Percentiles rank a stretch among this genome's conserved stretches.
Conservation (phyloP, 306 rosid species). For the Rosa lucieae region DNA sequence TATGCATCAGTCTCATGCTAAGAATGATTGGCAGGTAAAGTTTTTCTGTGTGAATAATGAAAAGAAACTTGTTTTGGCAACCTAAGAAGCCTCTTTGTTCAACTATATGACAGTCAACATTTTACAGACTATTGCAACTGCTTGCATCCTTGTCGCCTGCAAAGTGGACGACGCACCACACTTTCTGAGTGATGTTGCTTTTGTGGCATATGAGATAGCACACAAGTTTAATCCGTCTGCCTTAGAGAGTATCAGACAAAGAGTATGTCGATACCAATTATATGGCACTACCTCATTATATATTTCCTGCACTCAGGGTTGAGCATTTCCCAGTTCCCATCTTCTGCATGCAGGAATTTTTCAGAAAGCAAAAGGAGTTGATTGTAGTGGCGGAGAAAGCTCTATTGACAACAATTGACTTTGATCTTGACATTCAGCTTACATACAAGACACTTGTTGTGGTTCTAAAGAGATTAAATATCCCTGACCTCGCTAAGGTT, state of each 20-base stretch:
- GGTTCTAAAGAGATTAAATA: slow-evolving; percentile 40
- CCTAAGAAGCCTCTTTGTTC: not conserved
- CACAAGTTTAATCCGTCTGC: slow-evolving; percentile 44
- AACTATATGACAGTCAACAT: not conserved
- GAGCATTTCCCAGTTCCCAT: slow-evolving; percentile 1
- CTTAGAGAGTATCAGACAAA: slow-evolving; percentile 37
- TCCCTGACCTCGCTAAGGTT: slow-evolving; percentile 22
- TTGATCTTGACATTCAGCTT: slow-evolving; percentile 44
- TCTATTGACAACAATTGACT: slow-evolving; percentile 41
- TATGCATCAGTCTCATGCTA: slow-evolving; percentile 48
- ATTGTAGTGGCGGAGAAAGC: slow-evolving; percentile 39
- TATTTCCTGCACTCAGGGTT: not conserved
- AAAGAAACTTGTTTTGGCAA: not conserved
- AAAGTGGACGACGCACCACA: slow-evolving; percentile 51
- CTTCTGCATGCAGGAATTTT: slow-evolving; percentile 35
- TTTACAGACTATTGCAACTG: slow-evolving; percentile 47
- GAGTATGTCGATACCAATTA: slow-evolving; percentile 21
- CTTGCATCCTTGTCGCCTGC: slow-evolving; percentile 42
- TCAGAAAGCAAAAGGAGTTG: slow-evolving; percentile 42
- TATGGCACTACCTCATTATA: not conserved
- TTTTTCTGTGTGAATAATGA: not conserved
- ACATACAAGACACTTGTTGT: slow-evolving; percentile 47
- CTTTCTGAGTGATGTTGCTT: slow-evolving; percentile 39
- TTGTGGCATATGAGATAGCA: slow-evolving; percentile 37
- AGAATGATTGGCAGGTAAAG: slow-evolving; percentile 55